These are phyloP conservation scores for Penicillium sp. DNA, from an alignment of 2,329 filamentous ascomycete species.

Conservation along the genomic window DNA sequence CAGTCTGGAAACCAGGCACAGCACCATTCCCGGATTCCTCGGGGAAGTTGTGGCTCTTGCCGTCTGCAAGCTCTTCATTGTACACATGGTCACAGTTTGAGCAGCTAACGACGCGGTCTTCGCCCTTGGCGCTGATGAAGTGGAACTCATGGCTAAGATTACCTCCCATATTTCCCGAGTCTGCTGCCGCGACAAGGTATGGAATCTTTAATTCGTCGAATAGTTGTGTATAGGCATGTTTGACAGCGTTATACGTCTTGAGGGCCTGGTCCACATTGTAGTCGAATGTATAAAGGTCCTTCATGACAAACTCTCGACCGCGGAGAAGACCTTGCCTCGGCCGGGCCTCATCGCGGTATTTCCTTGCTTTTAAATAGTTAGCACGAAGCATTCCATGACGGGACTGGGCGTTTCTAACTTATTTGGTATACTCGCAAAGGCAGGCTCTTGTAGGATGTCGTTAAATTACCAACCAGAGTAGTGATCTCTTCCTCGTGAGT, in stretches of 20 bases:
- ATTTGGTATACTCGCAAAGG: conserved; percentile 91
- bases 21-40: conserved; percentile 15
- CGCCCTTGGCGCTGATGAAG: conserved; percentile 76
- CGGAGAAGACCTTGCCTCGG: conserved; percentile 87
- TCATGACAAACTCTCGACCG: conserved; percentile 94
- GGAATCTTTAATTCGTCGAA: conserved; percentile 85
- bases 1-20: conserved; percentile 34
- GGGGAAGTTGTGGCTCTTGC: conserved; percentile 33
- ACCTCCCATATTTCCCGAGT: conserved; percentile 96
- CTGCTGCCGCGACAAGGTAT: conserved; percentile 83
- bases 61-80: conserved; percentile 83
- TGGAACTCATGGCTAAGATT: conserved; percentile 95
- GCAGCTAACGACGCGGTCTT: conserved; percentile 84
- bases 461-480: conserved; percentile 71
- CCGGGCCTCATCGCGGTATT: conserved; percentile 91
- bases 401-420: conserved; percentile 58
- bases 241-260: conserved; percentile 78
- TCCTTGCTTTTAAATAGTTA: conserved; percentile 65
- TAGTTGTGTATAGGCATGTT: conserved; percentile 73
- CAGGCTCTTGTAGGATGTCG: conserved; percentile 83
- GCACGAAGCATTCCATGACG: not conserved
- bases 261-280: conserved; percentile 69
- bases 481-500: conserved; percentile 99
- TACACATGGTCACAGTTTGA: conserved; percentile 74
- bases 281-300: conserved; percentile 97